phyloP scores from a whole-genome alignment of 2,329 filamentous ascomycete species.

The Stylonectria norvegica region DNA sequence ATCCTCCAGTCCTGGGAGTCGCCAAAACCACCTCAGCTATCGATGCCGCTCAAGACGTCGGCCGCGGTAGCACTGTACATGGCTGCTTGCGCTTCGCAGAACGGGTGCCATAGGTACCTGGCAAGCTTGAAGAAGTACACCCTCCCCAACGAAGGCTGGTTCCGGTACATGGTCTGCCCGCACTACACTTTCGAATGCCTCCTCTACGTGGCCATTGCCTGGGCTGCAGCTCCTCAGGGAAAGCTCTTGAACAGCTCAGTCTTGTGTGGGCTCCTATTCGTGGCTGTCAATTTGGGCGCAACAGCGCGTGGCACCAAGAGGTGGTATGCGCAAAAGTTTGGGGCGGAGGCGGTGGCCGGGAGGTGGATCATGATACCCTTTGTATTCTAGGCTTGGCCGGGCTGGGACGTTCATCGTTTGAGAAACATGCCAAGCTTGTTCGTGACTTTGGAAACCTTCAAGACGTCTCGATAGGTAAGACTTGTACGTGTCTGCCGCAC shows the following conservation, averaged over 20 bases:
- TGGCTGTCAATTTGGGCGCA: conserved; percentile 73
- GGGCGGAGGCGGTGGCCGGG: conserved; percentile 55
- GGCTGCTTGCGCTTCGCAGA: conserved; percentile 68
- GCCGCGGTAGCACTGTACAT: conserved; percentile 62
- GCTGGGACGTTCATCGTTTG: conserved; percentile 34
- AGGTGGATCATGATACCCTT: conserved; percentile 77
- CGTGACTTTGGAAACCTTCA: conserved; percentile 73
- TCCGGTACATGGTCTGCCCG: conserved; percentile 71
- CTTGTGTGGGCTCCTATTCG: conserved; percentile 67
- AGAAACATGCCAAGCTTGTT: conserved; percentile 58
- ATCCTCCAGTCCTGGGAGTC: conserved; percentile 34
- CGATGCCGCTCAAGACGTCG: conserved; percentile 26
- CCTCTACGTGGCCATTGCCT: conserved; percentile 75
- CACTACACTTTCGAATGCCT: conserved; percentile 89
- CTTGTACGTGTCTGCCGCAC: conserved; percentile 62
- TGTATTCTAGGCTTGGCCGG: conserved; percentile 46
- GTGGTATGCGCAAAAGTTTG: conserved; percentile 80
- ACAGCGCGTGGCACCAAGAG: conserved; percentile 73
- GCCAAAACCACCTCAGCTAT: conserved; percentile 9
- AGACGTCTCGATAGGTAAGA: conserved; percentile 80
- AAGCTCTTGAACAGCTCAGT: conserved; percentile 69
- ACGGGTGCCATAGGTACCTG: conserved; percentile 69
- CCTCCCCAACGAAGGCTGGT: conserved; percentile 70
- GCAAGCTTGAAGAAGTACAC: conserved; percentile 76
- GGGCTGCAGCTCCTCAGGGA: conserved; percentile 68